These are phyloP conservation scores for Melanomma pulvis-pyrius DNA, from an alignment of 495 filamentous ascomycete genomes.

Conservation along the genomic window DNA sequence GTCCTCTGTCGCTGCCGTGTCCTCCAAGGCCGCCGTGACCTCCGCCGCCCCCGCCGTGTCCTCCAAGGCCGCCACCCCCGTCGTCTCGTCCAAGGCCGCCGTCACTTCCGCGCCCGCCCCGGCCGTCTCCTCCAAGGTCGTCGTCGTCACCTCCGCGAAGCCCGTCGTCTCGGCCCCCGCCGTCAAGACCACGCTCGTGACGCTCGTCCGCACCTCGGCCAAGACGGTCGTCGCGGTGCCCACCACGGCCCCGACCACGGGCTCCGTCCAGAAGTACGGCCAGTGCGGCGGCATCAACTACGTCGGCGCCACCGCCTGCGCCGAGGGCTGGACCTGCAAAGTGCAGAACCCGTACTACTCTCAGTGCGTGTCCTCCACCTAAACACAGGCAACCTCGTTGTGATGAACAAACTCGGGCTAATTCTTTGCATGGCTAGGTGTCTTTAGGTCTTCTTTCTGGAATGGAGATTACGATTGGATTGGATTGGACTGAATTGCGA, in stretches of 20 bases:
- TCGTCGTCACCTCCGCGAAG: not conserved
- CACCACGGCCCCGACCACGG: conserved; percentile 4
- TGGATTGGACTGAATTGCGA: not conserved
- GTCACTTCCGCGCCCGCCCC: not conserved
- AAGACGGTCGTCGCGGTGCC: conserved; percentile 5
- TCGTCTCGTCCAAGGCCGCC: not conserved
- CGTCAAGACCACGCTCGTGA: conserved; percentile 16
- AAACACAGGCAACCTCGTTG: not conserved
- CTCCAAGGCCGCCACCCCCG: not conserved
- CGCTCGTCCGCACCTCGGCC: not conserved
- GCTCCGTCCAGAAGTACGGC: conserved; percentile 23
- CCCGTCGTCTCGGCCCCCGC: not conserved
- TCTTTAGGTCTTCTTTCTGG: not conserved
- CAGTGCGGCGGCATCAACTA: conserved; percentile 37
- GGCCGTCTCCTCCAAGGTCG: conserved; percentile 1
- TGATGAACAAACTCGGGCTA: not conserved
- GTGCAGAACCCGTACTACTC: conserved; percentile 33
- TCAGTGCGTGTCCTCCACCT: conserved; percentile 29
- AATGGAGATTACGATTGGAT: not conserved
- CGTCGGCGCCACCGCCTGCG: conserved; percentile 29
- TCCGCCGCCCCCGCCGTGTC: conserved; percentile 4
- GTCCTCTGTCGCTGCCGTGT: not conserved
- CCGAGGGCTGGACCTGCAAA: conserved; percentile 28
- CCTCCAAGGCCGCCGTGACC: not conserved
- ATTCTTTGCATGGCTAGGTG: conserved; percentile 19